Evolutionary conservation across 768 basidiomycete genomes (phyloP).

Genomic region (Suillus bovinus): DNA sequence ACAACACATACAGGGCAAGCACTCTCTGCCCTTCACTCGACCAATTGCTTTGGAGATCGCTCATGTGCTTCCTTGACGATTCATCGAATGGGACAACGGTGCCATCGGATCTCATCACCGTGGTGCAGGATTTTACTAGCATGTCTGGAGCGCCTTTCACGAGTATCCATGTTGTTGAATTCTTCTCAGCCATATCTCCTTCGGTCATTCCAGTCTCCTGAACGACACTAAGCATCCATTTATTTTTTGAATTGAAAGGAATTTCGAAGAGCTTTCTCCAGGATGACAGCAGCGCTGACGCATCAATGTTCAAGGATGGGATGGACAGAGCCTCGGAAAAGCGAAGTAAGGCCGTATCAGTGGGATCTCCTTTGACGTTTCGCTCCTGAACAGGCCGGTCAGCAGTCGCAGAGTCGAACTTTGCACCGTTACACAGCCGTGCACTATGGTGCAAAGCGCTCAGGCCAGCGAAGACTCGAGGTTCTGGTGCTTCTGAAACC

Average conservation of each 20-base stretch:
- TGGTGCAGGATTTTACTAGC: slow-evolving; percentile 42
- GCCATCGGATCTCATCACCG: slow-evolving; percentile 34
- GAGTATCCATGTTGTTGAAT: slow-evolving; percentile 35
- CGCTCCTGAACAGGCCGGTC: slow-evolving; percentile 33
- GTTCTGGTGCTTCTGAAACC: slow-evolving; percentile 12
- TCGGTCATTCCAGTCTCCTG: slow-evolving; percentile 20
- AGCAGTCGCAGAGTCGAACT: slow-evolving; percentile 40
- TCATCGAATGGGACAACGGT: slow-evolving; percentile 33
- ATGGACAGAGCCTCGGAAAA: slow-evolving; percentile 39
- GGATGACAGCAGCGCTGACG: slow-evolving; percentile 20
- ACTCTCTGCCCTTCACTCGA: slow-evolving; percentile 55
- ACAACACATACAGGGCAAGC: slow-evolving; percentile 39
- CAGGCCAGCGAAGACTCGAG: slow-evolving; percentile 26
- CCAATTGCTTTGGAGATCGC: slow-evolving; percentile 39
- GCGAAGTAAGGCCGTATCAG: slow-evolving; percentile 54
- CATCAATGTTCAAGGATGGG: slow-evolving; percentile 23
- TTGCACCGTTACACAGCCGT: slow-evolving; percentile 60
- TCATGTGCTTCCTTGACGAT: slow-evolving; percentile 20
- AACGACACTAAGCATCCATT: slow-evolving; percentile 56
- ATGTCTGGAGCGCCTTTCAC: slow-evolving; percentile 65
- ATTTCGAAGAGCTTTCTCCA: slow-evolving; percentile 36
- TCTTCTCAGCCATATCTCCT: slow-evolving; percentile 13
- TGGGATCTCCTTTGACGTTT: slow-evolving; percentile 47
- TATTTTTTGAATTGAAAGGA: slow-evolving; percentile 53
- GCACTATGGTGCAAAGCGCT: slow-evolving; percentile 39